Evolutionary conservation across 2,329 filamentous ascomycete species (phyloP), one percentile per base, ranked within the genome.

Genomic region (Elsinoe ampelina): DNA sequence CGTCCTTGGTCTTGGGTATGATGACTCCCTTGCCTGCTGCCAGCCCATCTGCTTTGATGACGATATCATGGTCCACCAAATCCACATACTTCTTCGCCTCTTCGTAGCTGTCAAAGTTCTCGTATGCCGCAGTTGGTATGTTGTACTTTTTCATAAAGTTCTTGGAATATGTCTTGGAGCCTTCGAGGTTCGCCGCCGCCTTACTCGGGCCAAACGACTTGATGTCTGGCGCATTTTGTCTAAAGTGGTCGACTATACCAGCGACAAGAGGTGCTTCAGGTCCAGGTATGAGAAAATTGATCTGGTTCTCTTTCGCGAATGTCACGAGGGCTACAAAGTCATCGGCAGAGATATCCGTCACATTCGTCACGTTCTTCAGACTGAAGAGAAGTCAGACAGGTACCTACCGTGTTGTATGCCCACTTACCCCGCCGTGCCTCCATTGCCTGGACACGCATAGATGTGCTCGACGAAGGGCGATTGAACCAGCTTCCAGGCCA

Each of bases 21-120:
- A 97, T 88, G 59, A 98, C 93, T 62, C 93, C 93, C 74, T 98
- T 98, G 50, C 93, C 93, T 58, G 88, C 93, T 30, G 93, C 93
- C 55, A 97, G 77, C 13, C 93, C 93, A 54, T 84, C 87, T 3
- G 92, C 93, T 75, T 97, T 98, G 77, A 98, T 92, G 52, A 97
- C 92, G 43, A 95, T 82, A 62, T 85, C 78, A 70, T 93, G 84
- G 52, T 76, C 70, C 47, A 91, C 75, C 6, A 72, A 77, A 62
- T 90, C 84, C 54, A 97, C 75, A 69, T 97, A 95, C 63, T 81
- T 74, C 62, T 60, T 61, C 22, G 69, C 69, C 4, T 61, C 55
- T 3, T 66, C 62, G 61, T 69, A 68, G 58, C 65, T 58, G 61
- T 60, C 62, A 59, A 97, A 96, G 75, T 95, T 96, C 71, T 86